A percentile compares a stretch with the other conserved stretches of the same genome.
phyloP scores from a whole-genome alignment of 805 yeast species.

The Pichia heedii region DNA sequence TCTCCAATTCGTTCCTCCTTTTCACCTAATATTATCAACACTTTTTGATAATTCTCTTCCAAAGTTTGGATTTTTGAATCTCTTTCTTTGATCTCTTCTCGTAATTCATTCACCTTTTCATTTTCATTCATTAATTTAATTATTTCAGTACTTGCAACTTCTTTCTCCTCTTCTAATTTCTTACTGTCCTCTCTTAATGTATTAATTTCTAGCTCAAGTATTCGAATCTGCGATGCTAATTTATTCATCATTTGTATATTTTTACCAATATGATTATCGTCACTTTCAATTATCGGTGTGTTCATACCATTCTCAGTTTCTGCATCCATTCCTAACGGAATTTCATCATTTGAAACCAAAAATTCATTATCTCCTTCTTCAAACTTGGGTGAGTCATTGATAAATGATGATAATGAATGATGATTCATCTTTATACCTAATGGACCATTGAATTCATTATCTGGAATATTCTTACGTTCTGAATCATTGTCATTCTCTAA shows the following conservation, averaged over 20 bases:
- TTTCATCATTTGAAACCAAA: constrained; percentile 5
- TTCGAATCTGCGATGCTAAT: constrained; percentile 66
- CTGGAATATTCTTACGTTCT: background rate
- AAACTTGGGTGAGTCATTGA: constrained; percentile 1
- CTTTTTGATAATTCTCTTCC: constrained; percentile 30
- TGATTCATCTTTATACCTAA: background rate
- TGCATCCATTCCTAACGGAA: constrained; percentile 11
- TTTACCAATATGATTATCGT: constrained; percentile 13
- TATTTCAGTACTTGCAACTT: constrained; percentile 59
- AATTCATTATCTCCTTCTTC: background rate
- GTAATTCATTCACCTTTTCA: constrained; percentile 32
- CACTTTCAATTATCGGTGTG: constrained; percentile 3
- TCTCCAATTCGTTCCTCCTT: constrained; percentile 82
- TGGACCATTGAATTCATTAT: background rate
- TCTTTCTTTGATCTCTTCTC: constrained; percentile 20
- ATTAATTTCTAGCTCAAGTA: constrained; percentile 70
- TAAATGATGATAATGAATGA: background rate
- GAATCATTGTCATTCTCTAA: background rate
- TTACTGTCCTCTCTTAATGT: constrained; percentile 56
- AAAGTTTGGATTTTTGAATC: constrained; percentile 14
- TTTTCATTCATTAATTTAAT: constrained; percentile 47
- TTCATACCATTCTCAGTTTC: constrained; percentile 8
- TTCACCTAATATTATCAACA: constrained; percentile 72
- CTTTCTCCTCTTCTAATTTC: constrained; percentile 47
- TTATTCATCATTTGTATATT: constrained; percentile 61